phyloP scores from a whole-genome alignment of 73 alveolate species.

The Durusdinium trenchii region DNA sequence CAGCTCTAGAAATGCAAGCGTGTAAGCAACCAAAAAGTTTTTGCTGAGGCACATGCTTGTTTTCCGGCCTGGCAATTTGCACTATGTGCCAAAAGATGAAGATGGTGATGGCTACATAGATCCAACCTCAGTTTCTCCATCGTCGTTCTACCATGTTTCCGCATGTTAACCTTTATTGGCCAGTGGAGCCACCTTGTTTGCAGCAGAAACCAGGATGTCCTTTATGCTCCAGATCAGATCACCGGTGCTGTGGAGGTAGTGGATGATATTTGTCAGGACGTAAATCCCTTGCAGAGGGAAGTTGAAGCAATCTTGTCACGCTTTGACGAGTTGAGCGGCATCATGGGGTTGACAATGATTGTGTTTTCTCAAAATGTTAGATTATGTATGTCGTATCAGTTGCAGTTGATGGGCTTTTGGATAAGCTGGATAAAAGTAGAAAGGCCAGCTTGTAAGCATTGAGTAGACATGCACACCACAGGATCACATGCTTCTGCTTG shows the following conservation, averaged over 20 bases:
- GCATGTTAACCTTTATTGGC: neutral
- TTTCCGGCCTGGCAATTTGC: constrained; percentile 81
- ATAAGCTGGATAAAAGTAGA: neutral
- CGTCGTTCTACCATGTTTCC: neutral
- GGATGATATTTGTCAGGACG: constrained; percentile 5
- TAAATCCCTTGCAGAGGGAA: too few relatives aligned
- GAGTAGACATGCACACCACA: neutral
- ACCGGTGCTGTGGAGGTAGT: constrained; percentile 58
- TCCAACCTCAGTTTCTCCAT: neutral
- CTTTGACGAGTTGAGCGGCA: too few relatives aligned
- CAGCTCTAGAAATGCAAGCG: too few relatives aligned
- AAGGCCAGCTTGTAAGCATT: neutral
- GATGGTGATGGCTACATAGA: constrained; percentile 83
- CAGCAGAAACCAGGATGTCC: neutral
- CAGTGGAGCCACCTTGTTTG: neutral
- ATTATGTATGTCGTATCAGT: too few relatives aligned
- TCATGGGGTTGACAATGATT: too few relatives aligned
- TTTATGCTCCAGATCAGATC: constrained; percentile 42
- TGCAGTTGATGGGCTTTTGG: too few relatives aligned
- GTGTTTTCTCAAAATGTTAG: too few relatives aligned
- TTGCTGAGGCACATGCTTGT: constrained; percentile 67
- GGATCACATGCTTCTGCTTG: neutral
- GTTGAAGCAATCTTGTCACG: too few relatives aligned
- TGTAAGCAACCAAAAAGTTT: neutral
- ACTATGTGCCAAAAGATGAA: constrained; percentile 81